These are phyloP conservation scores for Pythium phragmiticola DNA, from an alignment of 352 stramenopile species.

Conservation along the genomic window DNA sequence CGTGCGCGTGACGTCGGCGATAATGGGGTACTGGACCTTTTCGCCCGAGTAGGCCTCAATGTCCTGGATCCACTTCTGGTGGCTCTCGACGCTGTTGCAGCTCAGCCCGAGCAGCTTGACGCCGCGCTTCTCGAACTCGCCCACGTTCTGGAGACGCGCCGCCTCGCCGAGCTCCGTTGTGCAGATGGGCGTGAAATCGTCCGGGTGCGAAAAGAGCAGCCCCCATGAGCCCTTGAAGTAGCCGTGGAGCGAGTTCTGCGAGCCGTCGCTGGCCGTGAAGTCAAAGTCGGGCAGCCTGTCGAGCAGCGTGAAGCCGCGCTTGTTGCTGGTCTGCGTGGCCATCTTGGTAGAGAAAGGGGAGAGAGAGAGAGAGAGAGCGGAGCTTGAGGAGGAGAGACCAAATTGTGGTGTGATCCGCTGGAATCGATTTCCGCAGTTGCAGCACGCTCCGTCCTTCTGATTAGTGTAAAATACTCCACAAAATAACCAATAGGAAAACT, in stretches of 20 bases:
- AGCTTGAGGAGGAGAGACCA: neutral
- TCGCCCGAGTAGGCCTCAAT: constrained; percentile 75
- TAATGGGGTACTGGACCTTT: constrained; percentile 89
- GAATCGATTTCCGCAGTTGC: neutral
- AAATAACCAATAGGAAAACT: constrained; percentile 7
- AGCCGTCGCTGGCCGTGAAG: constrained; percentile 54
- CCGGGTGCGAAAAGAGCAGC: constrained; percentile 84
- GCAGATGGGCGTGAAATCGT: constrained; percentile 93
- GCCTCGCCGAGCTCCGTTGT: constrained; percentile 92
- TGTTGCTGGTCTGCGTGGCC: constrained; percentile 28
- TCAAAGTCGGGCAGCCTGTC: constrained; percentile 62
- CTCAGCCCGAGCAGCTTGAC: constrained; percentile 84
- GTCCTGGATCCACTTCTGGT: constrained; percentile 82
- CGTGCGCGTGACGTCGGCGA: constrained; percentile 77
- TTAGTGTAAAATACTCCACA: constrained; percentile 1
- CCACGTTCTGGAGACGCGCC: constrained; percentile 71
- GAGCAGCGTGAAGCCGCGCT: constrained; percentile 50
- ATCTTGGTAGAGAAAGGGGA: constrained; percentile 10
- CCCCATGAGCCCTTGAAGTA: constrained; percentile 69
- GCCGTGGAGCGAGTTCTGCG: constrained; percentile 48
- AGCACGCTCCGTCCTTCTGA: neutral
- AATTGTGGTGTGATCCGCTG: constrained; percentile 9
- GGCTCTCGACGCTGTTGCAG: constrained; percentile 72
- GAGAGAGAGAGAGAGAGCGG: neutral
- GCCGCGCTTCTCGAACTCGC: constrained; percentile 72